Conservation (phyloP, 108 stramenopile species). For the Cylindrotheca fusiformis region DNA sequence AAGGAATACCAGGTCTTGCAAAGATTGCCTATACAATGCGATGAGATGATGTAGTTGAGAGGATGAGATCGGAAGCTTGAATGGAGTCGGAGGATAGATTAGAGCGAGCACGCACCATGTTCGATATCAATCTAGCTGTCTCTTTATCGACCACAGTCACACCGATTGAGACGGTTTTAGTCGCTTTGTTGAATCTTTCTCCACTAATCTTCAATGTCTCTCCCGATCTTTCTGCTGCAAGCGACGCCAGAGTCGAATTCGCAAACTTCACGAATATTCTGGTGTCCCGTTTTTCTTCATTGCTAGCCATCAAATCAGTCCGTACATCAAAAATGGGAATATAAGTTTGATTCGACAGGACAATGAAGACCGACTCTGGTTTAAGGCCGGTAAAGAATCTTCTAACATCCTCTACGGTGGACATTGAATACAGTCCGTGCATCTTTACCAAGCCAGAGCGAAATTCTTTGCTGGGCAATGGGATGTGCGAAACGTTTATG, state of each 20-base stretch:
- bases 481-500: slow-evolving; percentile 34
- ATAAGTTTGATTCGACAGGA: slow-evolving; percentile 33
- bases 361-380: slow-evolving; percentile 45
- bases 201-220: slow-evolving; percentile 42
- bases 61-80: too few species aligned
- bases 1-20: slow-evolving; percentile 28
- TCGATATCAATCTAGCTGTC: neutral
- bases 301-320: neutral
- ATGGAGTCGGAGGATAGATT: too few species aligned
- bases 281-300: slow-evolving; percentile 16
- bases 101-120: slow-evolving; percentile 5
- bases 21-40: slow-evolving; percentile 20
- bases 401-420: slow-evolving; percentile 48
- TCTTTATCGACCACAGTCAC: slow-evolving; percentile 17
- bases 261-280: slow-evolving; percentile 65
- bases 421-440: slow-evolving; percentile 64
- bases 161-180: slow-evolving; percentile 12
- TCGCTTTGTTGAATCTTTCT: neutral
- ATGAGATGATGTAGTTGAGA: too few species aligned
- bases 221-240: slow-evolving; percentile 66
- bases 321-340: slow-evolving; percentile 47
- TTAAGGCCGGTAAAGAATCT: slow-evolving; percentile 76
- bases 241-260: slow-evolving; percentile 44
- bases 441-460: slow-evolving; percentile 59
- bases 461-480: slow-evolving; percentile 29